Base-by-base conservation (phyloP, 768 basidiomycete species). In the Amyloporia xantha region DNA sequence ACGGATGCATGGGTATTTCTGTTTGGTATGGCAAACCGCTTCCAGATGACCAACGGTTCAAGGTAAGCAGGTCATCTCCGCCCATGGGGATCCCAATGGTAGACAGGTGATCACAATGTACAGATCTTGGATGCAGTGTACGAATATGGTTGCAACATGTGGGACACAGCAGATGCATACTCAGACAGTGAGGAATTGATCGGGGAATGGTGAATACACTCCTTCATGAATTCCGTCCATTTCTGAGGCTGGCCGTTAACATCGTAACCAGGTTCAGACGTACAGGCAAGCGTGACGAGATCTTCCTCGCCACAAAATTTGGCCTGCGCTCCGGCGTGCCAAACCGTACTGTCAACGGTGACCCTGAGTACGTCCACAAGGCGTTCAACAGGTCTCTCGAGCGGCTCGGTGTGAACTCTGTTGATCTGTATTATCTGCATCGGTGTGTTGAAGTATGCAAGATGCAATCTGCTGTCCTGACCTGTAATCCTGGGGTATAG, bases 261-360 rank as follows among this genome's bases (percentile, higher is more conserved):
- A n/a, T n/a, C 30, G 15, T 15, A 15, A 7, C 7, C 53, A 74
- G 77, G 77, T 76, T 81, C 60, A 69, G 72, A 51, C 64, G 66
- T 11, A 76, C 73, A 7, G 78, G 77, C 6, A 77, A 76, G 47
- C 66, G 78, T 25, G 53, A 66, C 17, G 66, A 76, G 12, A 77
- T 79, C 17, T 84, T 83, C 64, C 68, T 85, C 17, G 79, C 81
- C 2, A 82, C 81, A 17, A 84, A 85, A 59, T 77, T 76, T 40
- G 76, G 76, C 13, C 10, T 63, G 23, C 44, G 51, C 65, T 60
- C 21, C 62, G 68, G 50, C 59, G 26, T 23, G 13, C 49, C 41
- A 1, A 27, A 47, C 13, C 58, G 43, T 37, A 38, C 44, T 26
- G 41, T 71, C 49, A 46, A 66, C 21, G 72, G 70, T 20, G 66